Percentiles rank a stretch among this genome's conserved stretches.
Evolutionary conservation across 495 filamentous ascomycete genomes (phyloP).

Genomic region (Margaritispora aquatica): DNA sequence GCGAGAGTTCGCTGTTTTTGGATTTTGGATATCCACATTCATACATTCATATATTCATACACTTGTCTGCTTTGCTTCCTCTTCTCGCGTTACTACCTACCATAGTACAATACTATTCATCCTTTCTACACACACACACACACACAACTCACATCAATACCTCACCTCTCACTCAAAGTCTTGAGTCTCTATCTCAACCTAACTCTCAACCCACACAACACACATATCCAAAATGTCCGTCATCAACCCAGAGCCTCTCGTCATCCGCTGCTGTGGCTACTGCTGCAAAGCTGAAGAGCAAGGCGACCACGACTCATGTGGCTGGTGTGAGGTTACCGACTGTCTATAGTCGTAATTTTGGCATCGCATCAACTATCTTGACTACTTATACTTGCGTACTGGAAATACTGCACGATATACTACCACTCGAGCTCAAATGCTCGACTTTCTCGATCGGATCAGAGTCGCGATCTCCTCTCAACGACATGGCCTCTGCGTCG

Average conservation of each 20-base stretch:
- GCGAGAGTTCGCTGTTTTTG: background rate
- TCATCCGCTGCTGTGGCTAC: conserved; percentile 23
- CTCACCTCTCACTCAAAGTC: background rate
- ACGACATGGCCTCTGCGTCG: no score
- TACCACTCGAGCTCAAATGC: no score
- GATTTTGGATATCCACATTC: no score
- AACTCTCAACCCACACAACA: background rate
- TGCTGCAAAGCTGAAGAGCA: conserved; percentile 23
- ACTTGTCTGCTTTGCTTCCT: background rate
- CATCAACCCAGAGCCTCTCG: conserved; percentile 15
- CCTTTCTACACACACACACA: background rate
- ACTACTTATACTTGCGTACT: no score
- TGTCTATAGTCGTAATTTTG: background rate
- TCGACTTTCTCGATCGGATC: no score
- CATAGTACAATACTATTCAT: background rate
- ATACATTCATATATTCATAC: background rate
- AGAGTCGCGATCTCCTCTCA: no score
- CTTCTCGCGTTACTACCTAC: background rate
- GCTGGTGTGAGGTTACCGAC: conserved; percentile 20
- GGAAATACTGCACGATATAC: no score
- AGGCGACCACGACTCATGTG: conserved; percentile 17
- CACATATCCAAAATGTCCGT: conserved; percentile 7
- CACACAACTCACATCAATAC: background rate
- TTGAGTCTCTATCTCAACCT: background rate
- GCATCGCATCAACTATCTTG: background rate